Base-by-base conservation (phyloP, 257 asterid genomes). In the Solanum microdontum region DNA sequence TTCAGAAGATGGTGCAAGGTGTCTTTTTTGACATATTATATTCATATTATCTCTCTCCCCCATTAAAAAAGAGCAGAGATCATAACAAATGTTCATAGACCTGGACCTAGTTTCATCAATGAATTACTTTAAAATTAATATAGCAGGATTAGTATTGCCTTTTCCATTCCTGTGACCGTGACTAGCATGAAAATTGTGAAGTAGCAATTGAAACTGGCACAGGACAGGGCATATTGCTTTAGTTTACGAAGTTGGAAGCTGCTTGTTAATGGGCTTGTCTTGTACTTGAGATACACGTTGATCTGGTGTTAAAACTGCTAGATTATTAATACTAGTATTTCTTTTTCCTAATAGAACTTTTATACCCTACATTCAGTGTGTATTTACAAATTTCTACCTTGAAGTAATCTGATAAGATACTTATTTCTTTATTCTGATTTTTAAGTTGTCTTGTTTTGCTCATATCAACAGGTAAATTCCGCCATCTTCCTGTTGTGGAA, bases 1-100 rank as follows among this genome's bases (percentile, higher is more conserved):
- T 97, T 93, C 99, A 94, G 90, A 97, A 97, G 94, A 97, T 97
- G 99, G 98, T 97, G 87, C 98, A 95, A 96, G 99, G 99, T 97
- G 87, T 62, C 58, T 66, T 89, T 66, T 70, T 86, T 45, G 11
- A 45, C 85, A 80, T 80, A 7, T 80, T 45, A 45, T 15, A 45
- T 28, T 80, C 13, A 8, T 26, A 80, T 80, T 80, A 4, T 26
- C 40, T 24, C 26, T 43, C 84, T 8, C 17, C 2, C 66, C 40
- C 68, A 80, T 15, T 43, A 26, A 43, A 45, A 79, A 79, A 6
- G 37, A 79, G 51, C 3, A 24, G 84, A 21, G 51, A 43, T 79
- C 34, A 24, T 21, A 79, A 14, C 84, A 24, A 24, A 45, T 79
- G 23, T 79, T 43, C 66, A 43, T 43, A 79, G 36, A 45, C 23